Evolutionary conservation across 257 asterid genomes (phyloP).

Genomic region (Solanum tacnaense): DNA sequence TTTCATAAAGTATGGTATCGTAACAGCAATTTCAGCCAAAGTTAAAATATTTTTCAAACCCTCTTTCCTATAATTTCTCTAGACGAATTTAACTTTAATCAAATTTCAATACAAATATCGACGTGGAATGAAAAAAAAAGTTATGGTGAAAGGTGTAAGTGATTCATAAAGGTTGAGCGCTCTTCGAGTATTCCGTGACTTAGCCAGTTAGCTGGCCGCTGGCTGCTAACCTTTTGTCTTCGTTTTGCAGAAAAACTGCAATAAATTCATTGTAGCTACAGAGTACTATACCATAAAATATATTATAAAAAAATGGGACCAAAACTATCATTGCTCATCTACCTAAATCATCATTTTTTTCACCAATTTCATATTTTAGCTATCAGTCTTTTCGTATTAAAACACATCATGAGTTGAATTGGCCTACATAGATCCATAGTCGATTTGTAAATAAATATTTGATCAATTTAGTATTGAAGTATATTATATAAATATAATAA

Average conservation of each 20-base stretch:
- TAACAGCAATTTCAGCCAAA: too few relatives aligned
- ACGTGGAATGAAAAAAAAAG: background rate
- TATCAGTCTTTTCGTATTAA: too few relatives aligned
- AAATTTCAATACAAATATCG: too few relatives aligned
- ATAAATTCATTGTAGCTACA: background rate
- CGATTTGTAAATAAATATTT: too few relatives aligned
- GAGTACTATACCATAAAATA: too few relatives aligned
- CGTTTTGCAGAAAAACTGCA: background rate
- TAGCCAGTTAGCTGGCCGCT: background rate
- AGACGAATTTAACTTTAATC: fast-evolving
- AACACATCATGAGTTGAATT: too few relatives aligned
- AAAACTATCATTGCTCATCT: background rate
- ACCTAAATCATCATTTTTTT: too few relatives aligned
- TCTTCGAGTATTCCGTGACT: background rate
- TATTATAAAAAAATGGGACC: background rate
- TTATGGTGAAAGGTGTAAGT: background rate
- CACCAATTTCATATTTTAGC: background rate
- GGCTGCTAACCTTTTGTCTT: background rate
- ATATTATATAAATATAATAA: too few relatives aligned
- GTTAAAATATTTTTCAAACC: fast-evolving
- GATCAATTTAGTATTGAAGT: too few relatives aligned
- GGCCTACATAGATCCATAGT: fast-evolving
- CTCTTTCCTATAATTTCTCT: too few relatives aligned
- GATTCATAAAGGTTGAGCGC: background rate
- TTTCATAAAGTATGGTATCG: too few relatives aligned